A percentile compares a stretch with the other conserved stretches of the same genome.
These are phyloP conservation scores for Oryza glaberrima DNA, from an alignment of 176 grass and related monocot genomes.

Conservation along the genomic window DNA sequence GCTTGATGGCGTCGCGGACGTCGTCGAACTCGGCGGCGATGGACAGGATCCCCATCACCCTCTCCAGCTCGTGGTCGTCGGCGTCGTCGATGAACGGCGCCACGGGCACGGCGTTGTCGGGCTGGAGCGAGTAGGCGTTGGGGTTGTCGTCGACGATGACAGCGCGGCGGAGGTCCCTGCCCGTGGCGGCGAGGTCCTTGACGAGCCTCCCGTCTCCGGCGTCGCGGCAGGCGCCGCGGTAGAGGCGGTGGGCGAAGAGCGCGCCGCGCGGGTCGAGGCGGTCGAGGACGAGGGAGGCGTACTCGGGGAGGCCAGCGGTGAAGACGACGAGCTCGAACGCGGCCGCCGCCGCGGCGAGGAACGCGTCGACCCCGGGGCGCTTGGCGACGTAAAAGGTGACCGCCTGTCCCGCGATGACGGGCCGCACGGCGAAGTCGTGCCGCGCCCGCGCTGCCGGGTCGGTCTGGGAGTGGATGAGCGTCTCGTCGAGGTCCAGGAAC, in stretches of 20 bases:
- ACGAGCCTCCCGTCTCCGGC: conserved; percentile 75
- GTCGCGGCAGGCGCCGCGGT: conserved; percentile 73
- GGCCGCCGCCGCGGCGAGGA: conserved; percentile 52
- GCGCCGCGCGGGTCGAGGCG: conserved; percentile 60
- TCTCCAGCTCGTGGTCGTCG: conserved; percentile 66
- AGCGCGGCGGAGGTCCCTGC: conserved; percentile 49
- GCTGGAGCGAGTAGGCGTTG: conserved; percentile 75
- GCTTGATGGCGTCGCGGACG: conserved; percentile 63
- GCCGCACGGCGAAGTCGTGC: conserved; percentile 81
- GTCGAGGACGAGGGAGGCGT: conserved; percentile 78
- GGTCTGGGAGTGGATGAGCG: conserved; percentile 78
- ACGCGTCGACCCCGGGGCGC: conserved; percentile 67
- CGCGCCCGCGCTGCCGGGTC: conserved; percentile 48
- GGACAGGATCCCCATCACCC: conserved; percentile 67
- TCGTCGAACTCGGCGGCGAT: conserved; percentile 53
- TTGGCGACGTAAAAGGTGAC: conserved; percentile 86
- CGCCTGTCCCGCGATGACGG: conserved; percentile 62
- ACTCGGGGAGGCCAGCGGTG: conserved; percentile 76
- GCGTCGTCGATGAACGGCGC: conserved; percentile 70
- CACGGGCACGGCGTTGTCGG: conserved; percentile 74
- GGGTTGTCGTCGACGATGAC: conserved; percentile 96
- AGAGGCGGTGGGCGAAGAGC: conserved; percentile 75
- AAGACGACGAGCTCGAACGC: conserved; percentile 81
- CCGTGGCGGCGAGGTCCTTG: conserved; percentile 78
- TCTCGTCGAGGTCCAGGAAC: conserved; percentile 95